A percentile compares a stretch with the other conserved stretches of the same genome.
These are phyloP conservation scores for Candolleomyces aberdarensis DNA, from an alignment of 768 basidiomycete genomes.

Conservation along the genomic window DNA sequence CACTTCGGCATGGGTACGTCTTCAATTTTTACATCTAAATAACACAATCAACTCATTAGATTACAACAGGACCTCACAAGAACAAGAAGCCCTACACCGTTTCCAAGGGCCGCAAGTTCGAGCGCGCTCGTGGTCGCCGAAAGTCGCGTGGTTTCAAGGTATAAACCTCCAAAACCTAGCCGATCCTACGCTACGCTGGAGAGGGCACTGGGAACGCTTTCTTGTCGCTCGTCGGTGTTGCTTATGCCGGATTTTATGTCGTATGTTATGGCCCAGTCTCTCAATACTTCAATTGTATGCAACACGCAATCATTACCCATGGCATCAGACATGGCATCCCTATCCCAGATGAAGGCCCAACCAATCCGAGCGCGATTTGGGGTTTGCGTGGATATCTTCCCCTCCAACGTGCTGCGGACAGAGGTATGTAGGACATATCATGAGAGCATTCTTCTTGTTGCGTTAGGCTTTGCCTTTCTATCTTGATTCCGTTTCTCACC, in stretches of 20 bases:
- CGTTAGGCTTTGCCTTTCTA: no score
- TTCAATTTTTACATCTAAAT: no score
- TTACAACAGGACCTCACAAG: constrained; percentile 65
- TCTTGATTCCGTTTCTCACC: no score
- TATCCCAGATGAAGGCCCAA: neutral
- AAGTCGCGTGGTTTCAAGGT: constrained; percentile 98
- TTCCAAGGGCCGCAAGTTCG: constrained; percentile 99
- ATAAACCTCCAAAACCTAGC: constrained; percentile 41
- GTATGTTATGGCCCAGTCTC: neutral
- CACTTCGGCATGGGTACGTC: constrained; percentile 89
- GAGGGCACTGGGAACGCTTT: constrained; percentile 18
- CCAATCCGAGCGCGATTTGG: no score
- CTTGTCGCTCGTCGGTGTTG: constrained; percentile 12
- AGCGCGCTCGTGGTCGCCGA: constrained; percentile 98
- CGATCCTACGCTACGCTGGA: constrained; percentile 11
- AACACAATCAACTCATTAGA: no score
- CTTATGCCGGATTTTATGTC: constrained; percentile 1
- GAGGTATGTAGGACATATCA: neutral
- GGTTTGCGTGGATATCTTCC: no score
- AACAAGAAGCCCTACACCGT: constrained; percentile 96
- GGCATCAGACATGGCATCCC: neutral
- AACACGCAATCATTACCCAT: neutral
- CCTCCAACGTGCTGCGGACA: neutral
- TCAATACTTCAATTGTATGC: neutral
- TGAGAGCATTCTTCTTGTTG: no score